phyloP scores from a whole-genome alignment of 1,139 yeast genomes.

The Wickerhamomyces sp. region DNA sequence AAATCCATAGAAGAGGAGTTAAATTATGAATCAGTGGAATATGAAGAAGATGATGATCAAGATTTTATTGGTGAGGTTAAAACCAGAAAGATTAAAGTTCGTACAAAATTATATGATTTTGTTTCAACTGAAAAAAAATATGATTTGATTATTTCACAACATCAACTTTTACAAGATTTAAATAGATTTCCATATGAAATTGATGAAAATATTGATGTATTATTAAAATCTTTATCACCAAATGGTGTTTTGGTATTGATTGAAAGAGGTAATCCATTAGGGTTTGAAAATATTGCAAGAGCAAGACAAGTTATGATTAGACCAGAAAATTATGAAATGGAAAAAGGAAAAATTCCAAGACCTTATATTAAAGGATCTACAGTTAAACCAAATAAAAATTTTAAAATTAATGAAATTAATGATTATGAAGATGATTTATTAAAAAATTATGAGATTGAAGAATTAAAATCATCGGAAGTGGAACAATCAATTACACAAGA shows the following conservation, averaged over 20 bases:
- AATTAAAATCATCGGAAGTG: conserved; percentile 10
- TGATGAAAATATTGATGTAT: conserved; percentile 60
- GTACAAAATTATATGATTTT: conserved; percentile 47
- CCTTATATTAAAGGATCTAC: conserved; percentile 57
- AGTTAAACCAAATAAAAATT: conserved; percentile 24
- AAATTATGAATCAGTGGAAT: not conserved
- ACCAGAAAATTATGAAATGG: conserved; percentile 61
- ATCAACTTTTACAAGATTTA: conserved; percentile 62
- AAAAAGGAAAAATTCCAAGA: conserved; percentile 63
- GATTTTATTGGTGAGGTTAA: conserved; percentile 52
- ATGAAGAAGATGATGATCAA: conserved; percentile 6
- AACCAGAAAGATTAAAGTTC: conserved; percentile 47
- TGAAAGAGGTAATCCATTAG: conserved; percentile 87
- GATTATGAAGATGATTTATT: conserved; percentile 36
- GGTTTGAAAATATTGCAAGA: conserved; percentile 83
- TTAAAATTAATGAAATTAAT: conserved; percentile 27
- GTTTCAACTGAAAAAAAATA: conserved; percentile 45
- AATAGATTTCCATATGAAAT: conserved; percentile 65
- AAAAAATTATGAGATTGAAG: conserved; percentile 28
- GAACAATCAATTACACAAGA: not conserved
- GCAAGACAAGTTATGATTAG: conserved; percentile 87
- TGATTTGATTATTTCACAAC: conserved; percentile 83
- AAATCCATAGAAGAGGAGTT: conserved; percentile 17
- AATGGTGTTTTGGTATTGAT: conserved; percentile 73
- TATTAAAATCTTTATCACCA: conserved; percentile 61